Base-by-base conservation (phyloP, 805 yeast species). In the Hanseniaspora hatyaiensis region DNA sequence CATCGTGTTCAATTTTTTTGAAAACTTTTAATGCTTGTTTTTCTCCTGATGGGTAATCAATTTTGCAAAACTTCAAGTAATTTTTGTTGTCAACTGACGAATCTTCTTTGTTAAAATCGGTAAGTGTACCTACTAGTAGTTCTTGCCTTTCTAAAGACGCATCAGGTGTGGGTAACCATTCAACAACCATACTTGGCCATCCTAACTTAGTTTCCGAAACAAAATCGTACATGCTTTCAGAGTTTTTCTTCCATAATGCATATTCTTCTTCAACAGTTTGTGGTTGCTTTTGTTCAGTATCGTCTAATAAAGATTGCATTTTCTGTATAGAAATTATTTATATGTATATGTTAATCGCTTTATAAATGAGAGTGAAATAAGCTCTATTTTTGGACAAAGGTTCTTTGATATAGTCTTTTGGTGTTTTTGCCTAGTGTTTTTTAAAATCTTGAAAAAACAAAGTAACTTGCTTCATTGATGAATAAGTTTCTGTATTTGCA, bases 131-230 rank as follows among this genome's bases (percentile, higher is more conserved):
- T 18, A 82, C 58, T 8, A 82, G 56, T 49, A 83, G 55, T 46
- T 74, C 71, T 52, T 81, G 72, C 22, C 70, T 69, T 11, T 69
- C 64, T 5, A 64, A 24, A 16, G 13, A 32, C 26, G 12, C 49
- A 45, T 52, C 40, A 50, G 56, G 50, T 47, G 65, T 66, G 0
- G 87, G 88, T 6, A 80, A 60, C 88, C 92, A 83, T 61, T 83
- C 84, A 4, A 81, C 71, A 1, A 89, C 79, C 42, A 83, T 66
- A 2, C 88, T 78, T 1, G 94, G 94, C 94, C 94, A 83, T 11
- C 79, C 74, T 38, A 83, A 64, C 2, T 82, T 84, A 0, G 89
- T 80, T 57, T 83, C 92, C 41, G 82, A 76, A 28, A 83, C 85
- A 59, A 80, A 82, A 55, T 82, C 87, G 54, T 83, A 83, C 92